Base-by-base conservation (phyloP, 129 eudicot species). In the Saussurea involucrata region DNA sequence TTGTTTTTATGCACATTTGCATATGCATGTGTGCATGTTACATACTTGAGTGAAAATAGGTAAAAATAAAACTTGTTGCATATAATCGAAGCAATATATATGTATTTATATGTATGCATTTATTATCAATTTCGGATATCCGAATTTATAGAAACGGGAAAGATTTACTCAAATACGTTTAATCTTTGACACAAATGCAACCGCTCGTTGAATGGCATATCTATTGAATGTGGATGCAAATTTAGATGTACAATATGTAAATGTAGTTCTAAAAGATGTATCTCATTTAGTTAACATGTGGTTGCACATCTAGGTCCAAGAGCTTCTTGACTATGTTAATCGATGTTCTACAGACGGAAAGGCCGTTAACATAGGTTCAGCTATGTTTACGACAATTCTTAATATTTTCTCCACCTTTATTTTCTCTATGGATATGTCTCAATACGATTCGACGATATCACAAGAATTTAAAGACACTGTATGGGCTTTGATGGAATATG, bases 401-500 rank as follows among this genome's bases (percentile, higher is more conserved):
- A 82, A 82, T 29, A 4, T 53, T 15, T 44, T 82, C 0, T 76
- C 82, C 3, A 76, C 29, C 25, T 55, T 46, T 2, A 71, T 82
- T 3, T 82, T 82, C 46, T 82, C 85, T 0, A 34, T 8, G 17
- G 78, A 82, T 82, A 33, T 70, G 0, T 73, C 69, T 63, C 63
- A 22, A 32, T 57, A 82, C 28, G 77, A 64, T 65, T 70, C 75
- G 0, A n/a, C 18, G 46, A 49, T 69, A 12, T 53, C 78, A 24
- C 82, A 82, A 34, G 85, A 71, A 18, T 82, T 82, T 18, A 82
- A 76, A 40, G 78, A 76, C 17, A 36, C 2, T 0, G 73, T 71
- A 5, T 4, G 69, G 69, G 74, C 22, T 20, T 46, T 82, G 21
- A 11, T 76, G 69, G 74, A 76, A 13, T 42, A 76, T 28, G 70